A percentile compares a stretch with the other conserved stretches of the same genome.
Evolutionary conservation across 257 asterid species (phyloP).

Genomic region (Lavandula angustifolia): DNA sequence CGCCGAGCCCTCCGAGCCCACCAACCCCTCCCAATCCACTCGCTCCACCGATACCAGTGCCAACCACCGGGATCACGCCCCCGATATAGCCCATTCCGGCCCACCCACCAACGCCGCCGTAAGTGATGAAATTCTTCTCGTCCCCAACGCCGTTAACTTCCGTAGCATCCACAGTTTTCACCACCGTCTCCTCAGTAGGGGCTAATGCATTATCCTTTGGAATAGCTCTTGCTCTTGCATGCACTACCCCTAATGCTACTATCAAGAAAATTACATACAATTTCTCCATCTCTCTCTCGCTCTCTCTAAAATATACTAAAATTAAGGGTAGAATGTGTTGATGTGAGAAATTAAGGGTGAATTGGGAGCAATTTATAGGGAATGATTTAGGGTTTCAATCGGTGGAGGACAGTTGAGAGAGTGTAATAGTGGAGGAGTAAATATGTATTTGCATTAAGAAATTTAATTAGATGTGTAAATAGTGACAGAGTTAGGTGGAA

Average conservation of each 20-base stretch:
- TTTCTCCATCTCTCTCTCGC: conserved; percentile 46
- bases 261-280: conserved; percentile 42
- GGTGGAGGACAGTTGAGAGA: conserved; percentile 27
- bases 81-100: conserved; percentile 57
- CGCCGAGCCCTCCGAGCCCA: conserved; percentile 47
- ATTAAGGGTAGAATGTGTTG: conserved; percentile 13
- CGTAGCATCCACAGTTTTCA: conserved; percentile 36
- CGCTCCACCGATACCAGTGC: conserved; percentile 36
- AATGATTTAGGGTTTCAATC: background rate
- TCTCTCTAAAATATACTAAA: background rate
- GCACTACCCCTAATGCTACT: conserved; percentile 35
- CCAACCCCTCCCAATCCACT: conserved; percentile 38
- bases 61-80: conserved; percentile 36
- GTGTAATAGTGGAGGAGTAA: background rate
- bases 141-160: conserved; percentile 45
- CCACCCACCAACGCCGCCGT: conserved; percentile 69
- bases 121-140: conserved; percentile 56
- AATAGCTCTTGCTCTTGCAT: conserved; percentile 57
- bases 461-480: background rate
- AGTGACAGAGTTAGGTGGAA: conserved; percentile 39
- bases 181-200: conserved; percentile 29
- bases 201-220: conserved; percentile 36
- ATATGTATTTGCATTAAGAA: conserved; percentile 1
- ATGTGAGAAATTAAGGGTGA: conserved; percentile 29
- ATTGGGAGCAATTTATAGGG: conserved; percentile 45